Conservation (phyloP, 2,329 filamentous ascomycete genomes). For the Aspergillus versicolor region DNA sequence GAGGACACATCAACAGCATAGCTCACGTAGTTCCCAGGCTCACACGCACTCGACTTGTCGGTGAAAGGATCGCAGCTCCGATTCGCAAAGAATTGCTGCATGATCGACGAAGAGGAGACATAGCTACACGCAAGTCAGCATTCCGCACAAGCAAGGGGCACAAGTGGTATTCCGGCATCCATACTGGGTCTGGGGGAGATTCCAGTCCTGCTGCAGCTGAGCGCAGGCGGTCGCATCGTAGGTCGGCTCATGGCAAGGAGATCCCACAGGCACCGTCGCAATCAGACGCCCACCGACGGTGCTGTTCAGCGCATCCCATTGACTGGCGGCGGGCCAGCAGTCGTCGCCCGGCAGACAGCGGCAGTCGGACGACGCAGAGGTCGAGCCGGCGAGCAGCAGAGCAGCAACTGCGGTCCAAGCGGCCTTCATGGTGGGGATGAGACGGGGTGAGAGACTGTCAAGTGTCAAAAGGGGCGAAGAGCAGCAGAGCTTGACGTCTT, state of each 20-base stretch:
- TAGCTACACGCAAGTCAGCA: conserved; percentile 15
- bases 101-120: conserved; percentile 31
- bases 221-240: conserved; percentile 23
- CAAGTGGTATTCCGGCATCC: background rate
- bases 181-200: conserved; percentile 29
- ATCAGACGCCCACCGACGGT: conserved; percentile 40
- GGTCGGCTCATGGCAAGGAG: conserved; percentile 34
- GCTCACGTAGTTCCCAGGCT: conserved; percentile 29
- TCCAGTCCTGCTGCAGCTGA: conserved; percentile 24
- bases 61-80: conserved; percentile 33
- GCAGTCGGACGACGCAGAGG: conserved; percentile 19
- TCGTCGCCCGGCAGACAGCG: conserved; percentile 34
- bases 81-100: conserved; percentile 34
- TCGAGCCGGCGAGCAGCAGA: conserved; percentile 6
- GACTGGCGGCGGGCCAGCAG: conserved; percentile 37
- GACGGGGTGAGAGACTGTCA: too few species aligned
- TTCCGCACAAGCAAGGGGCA: too few species aligned
- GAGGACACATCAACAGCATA: conserved; percentile 38
- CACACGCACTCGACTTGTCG: conserved; percentile 22
- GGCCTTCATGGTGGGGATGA: conserved; percentile 23
- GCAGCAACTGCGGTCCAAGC: conserved; percentile 17
- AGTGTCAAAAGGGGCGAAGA: too few species aligned
- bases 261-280: conserved; percentile 39
- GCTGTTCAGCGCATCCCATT: conserved; percentile 37
- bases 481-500: too few species aligned